A percentile compares a stretch with the other conserved stretches of the same genome.
phyloP scores from a whole-genome alignment of 345 rosid genomes.

The Microcos paniculata region DNA sequence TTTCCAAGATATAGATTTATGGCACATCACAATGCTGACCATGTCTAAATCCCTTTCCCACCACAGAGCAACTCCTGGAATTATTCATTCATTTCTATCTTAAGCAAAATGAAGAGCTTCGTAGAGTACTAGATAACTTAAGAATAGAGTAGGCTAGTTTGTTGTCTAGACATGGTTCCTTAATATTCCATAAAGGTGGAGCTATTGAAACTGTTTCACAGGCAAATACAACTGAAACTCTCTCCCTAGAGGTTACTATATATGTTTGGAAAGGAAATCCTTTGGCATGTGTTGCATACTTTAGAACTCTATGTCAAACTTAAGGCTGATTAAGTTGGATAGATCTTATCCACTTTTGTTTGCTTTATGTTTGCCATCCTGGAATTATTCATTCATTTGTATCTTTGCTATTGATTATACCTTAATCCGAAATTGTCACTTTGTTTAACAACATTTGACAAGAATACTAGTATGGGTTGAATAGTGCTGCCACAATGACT shows the following conservation, averaged over 20 bases:
- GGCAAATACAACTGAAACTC: conserved; percentile 42
- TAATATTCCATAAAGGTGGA: conserved; percentile 33
- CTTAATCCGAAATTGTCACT: no score
- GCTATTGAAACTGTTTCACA: conserved; percentile 33
- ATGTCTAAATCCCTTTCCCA: no score
- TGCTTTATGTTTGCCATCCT: no score
- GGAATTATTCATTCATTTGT: no score
- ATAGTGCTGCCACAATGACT: no score
- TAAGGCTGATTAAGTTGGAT: not conserved
- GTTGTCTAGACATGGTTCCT: conserved; percentile 22
- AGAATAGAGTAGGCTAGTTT: conserved; percentile 64
- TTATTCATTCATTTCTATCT: no score
- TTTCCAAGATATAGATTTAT: no score
- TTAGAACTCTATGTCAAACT: not conserved
- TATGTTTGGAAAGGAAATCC: not conserved
- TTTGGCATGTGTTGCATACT: not conserved
- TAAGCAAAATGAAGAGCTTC: conserved; percentile 85
- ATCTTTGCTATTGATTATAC: no score
- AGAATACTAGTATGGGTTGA: no score
- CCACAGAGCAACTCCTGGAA: no score
- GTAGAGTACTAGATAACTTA: conserved; percentile 58
- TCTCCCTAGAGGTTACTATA: conserved; percentile 78
- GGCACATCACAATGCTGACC: no score
- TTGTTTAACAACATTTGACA: no score
- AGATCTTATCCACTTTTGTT: not conserved